Percentiles rank a stretch among this genome's conserved stretches.
phyloP scores from a whole-genome alignment of 352 stramenopile genomes.

The Phytophthora sp. region DNA sequence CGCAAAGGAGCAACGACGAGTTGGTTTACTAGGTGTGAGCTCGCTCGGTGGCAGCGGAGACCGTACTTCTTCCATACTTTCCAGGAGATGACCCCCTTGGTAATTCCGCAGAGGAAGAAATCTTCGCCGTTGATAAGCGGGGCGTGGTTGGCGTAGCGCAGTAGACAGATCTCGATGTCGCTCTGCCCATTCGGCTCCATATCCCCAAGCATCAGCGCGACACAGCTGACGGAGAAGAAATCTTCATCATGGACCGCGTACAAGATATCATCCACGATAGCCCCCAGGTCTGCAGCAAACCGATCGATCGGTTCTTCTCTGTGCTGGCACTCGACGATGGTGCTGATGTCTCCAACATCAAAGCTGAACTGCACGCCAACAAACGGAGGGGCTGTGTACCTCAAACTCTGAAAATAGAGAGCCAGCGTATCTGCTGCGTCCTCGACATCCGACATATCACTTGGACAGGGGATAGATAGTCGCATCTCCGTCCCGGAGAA shows the following conservation, averaged over 20 bases:
- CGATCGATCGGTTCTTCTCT: conserved; percentile 61
- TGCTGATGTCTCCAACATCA: conserved; percentile 45
- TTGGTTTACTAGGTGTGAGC: conserved; percentile 57
- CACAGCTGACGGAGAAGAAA: conserved; percentile 49
- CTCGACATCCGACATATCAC: conserved; percentile 40
- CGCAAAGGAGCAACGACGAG: conserved; percentile 45
- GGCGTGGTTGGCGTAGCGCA: conserved; percentile 80
- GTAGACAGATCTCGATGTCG: conserved; percentile 64
- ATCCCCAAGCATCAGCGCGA: conserved; percentile 47
- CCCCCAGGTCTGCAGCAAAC: conserved; percentile 56
- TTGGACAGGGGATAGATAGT: conserved; percentile 59
- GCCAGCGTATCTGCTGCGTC: conserved; percentile 54
- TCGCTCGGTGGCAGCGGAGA: conserved; percentile 42
- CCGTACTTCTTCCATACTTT: conserved; percentile 68
- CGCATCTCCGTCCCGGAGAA: conserved; percentile 87
- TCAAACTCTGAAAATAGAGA: conserved; percentile 74
- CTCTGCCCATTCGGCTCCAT: conserved; percentile 9
- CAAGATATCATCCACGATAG: conserved; percentile 44
- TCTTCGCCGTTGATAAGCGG: conserved; percentile 69
- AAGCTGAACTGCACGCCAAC: conserved; percentile 69
- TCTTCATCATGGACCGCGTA: conserved; percentile 48
- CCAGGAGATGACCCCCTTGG: conserved; percentile 42
- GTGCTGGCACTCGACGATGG: conserved; percentile 45
- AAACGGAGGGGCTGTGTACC: conserved; percentile 59
- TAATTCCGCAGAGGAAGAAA: conserved; percentile 62